Evolutionary conservation across 192 early-diverging fungal species (phyloP), one percentile per base, ranked within the genome.

Genomic region (Rhizophagus sp.): DNA sequence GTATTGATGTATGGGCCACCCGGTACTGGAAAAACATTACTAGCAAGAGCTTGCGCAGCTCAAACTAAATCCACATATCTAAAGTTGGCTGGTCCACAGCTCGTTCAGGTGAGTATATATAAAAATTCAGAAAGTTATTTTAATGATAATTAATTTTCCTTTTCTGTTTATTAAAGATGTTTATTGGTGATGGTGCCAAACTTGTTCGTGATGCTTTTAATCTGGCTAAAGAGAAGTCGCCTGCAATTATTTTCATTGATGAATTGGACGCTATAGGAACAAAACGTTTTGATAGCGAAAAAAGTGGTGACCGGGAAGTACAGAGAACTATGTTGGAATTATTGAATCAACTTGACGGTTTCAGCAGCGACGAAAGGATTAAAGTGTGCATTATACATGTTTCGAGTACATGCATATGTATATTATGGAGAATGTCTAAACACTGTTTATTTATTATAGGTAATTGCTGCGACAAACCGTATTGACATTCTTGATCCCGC

Each of bases 301-400:
- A 98, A 88, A 94, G 93, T 70, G 98, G 98, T 80, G 98, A 99
- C 89, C 94, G 97, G 82, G 98, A 98, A 87, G 97, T 98, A 33
- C 98, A 98, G 83, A 89, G 98, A 83, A 99, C 98, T 24, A 98
- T 99, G 98, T 88, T 99, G 86, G 98, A 99, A 88, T 90, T 99
- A 5, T 82, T 99, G 79, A 98, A 98, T 85, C 97, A 99, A 86
- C 88, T 99, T 79, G 98, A 99, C 81, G 98, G 98, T 62, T 98
- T 99, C 80, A 92, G 92, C 78, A 94, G 92, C 80, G 96, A 98
- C 82, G 96, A 99, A 73, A 87, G 95, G 34, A 98, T 99, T 86
- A 98, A 98, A 93, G 97, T 99, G 30, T 39, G 39, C 69, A 64
- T 33, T 41, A 6, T 5, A 50, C 77, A n/a, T 66, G 57, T 78